These are phyloP conservation scores for Strombidium stylifer DNA, from an alignment of 73 alveolate genomes.

Conservation along the genomic window DNA sequence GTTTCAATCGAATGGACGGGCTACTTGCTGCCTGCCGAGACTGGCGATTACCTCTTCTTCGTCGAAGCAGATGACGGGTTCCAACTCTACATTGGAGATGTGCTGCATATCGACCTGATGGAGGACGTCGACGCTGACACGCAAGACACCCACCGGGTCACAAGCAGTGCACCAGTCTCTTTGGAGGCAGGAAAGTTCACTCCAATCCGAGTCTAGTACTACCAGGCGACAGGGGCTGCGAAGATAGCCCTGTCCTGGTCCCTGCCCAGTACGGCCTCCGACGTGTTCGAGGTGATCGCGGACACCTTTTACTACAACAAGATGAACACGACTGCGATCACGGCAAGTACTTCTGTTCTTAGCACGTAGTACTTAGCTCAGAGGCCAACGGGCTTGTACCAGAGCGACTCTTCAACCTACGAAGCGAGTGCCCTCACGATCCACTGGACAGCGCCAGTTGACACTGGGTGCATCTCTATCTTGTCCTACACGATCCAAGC, in stretches of 20 bases:
- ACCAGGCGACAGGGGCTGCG: conserved; percentile 61
- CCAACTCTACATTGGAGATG: conserved; percentile 62
- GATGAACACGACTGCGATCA: conserved; percentile 20
- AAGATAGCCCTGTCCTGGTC: conserved; percentile 49
- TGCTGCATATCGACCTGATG: conserved; percentile 62
- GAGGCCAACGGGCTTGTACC: conserved; percentile 17
- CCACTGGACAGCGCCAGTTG: conserved; percentile 65
- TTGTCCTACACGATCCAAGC: conserved; percentile 46
- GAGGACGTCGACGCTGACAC: conserved; percentile 51
- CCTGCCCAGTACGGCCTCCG: conserved; percentile 23
- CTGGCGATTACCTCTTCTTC: conserved; percentile 73
- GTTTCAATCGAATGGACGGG: conserved; percentile 70
- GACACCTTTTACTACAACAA: conserved; percentile 32
- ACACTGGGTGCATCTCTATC: conserved; percentile 63
- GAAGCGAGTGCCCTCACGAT: conserved; percentile 24
- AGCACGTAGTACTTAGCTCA: conserved; percentile 21
- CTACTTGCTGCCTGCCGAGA: conserved; percentile 61
- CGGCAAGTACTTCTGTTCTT: conserved; percentile 9
- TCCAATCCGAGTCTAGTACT: conserved; percentile 59
- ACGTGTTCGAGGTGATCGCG: conserved; percentile 61
- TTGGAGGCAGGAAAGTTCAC: conserved; percentile 34
- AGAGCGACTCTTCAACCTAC: conserved; percentile 34
- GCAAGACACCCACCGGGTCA: conserved; percentile 29
- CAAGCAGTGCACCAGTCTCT: conserved; percentile 14
- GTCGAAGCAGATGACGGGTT: conserved; percentile 72